phyloP scores from a whole-genome alignment of 768 basidiomycete genomes.

The Phaeotremella fagi region DNA sequence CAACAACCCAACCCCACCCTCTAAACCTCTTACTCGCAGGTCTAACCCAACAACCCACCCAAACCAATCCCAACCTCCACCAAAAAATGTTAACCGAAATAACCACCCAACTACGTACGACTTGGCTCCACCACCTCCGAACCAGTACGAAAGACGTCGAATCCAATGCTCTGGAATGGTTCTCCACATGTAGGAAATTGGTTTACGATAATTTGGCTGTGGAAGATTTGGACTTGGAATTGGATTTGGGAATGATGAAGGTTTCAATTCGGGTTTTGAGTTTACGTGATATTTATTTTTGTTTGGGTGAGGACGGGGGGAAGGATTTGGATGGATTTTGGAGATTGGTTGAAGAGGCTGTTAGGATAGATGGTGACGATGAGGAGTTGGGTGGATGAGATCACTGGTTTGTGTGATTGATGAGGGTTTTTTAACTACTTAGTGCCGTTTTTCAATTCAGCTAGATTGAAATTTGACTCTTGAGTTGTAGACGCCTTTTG shows the following conservation, averaged over 20 bases:
- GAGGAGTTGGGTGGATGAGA: background rate
- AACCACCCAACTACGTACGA: constrained; percentile 1
- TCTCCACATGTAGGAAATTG: constrained; percentile 2
- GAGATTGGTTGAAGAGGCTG: constrained; percentile 13
- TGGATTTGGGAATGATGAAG: background rate
- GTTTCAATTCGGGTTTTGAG: background rate
- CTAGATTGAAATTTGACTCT: no score
- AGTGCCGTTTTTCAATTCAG: no score
- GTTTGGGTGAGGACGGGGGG: background rate
- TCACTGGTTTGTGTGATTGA: no score
- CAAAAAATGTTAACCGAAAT: constrained; percentile 5
- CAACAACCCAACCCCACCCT: no score
- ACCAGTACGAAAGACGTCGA: constrained; percentile 2
- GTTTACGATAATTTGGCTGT: background rate
- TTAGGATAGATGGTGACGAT: background rate
- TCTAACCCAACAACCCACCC: background rate
- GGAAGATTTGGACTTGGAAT: background rate
- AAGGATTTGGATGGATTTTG: constrained; percentile 6
- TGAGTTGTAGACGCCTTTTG: no score
- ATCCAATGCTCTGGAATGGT: constrained; percentile 16
- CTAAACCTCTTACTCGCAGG: background rate
- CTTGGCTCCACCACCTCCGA: constrained; percentile 1
- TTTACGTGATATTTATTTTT: background rate
- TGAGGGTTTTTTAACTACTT: no score
- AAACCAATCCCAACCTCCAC: background rate